A percentile compares a stretch with the other conserved stretches of the same genome.
Evolutionary conservation across 2,329 filamentous ascomycete genomes (phyloP).

Genomic region (Aspergillus ibericus): DNA sequence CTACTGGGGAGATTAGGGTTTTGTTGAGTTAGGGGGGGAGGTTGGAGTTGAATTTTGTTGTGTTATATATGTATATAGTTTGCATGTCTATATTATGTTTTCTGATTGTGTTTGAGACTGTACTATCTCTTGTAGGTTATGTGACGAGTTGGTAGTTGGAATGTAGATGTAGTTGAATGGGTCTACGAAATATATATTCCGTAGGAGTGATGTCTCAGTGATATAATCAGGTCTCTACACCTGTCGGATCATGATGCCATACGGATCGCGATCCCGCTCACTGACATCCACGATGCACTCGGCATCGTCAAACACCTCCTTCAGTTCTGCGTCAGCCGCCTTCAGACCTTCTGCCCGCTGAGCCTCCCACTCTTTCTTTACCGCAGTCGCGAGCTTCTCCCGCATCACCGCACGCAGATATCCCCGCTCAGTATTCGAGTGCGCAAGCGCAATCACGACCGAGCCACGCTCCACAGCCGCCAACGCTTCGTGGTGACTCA

Average conservation of each 20-base stretch:
- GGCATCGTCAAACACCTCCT: slow-evolving; percentile 54
- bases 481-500: slow-evolving; percentile 89
- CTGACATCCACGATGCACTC: slow-evolving; percentile 71
- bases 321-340: slow-evolving; percentile 33
- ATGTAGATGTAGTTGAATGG: too few species aligned
- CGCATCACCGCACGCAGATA: slow-evolving; percentile 74
- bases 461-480: slow-evolving; percentile 80
- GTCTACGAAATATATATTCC: too few species aligned
- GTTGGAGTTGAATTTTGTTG: slow-evolving; percentile 6
- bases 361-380: slow-evolving; percentile 58
- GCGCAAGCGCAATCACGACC: slow-evolving; percentile 81
- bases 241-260: slow-evolving; percentile 63
- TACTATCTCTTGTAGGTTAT: background rate
- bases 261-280: slow-evolving; percentile 81
- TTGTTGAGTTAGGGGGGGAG: slow-evolving; percentile 53
- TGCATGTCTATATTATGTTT: background rate
- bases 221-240: background rate
- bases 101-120: background rate
- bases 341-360: slow-evolving; percentile 45
- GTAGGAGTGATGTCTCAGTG: too few species aligned
- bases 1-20: slow-evolving; percentile 63
- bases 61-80: background rate
- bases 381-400: slow-evolving; percentile 59
- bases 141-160: background rate
- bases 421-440: slow-evolving; percentile 87